Conservation (phyloP, 75 land plant species). For the Picea sitchensis region DNA sequence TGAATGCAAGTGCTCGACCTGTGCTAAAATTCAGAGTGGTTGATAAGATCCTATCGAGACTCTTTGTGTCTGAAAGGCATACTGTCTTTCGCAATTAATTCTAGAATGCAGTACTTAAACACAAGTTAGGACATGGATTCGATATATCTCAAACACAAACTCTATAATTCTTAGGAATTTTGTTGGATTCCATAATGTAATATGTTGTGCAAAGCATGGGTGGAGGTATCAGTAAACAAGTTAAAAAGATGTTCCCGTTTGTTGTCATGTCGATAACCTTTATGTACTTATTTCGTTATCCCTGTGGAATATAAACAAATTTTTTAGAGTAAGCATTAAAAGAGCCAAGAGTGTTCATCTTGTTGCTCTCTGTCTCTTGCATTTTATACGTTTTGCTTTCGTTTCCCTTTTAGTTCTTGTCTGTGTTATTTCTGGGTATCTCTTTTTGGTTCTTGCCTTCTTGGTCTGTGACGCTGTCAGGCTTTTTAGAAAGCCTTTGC, state of each 20-base stretch:
- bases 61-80: not conserved
- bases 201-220: conserved; percentile 1
- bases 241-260: not conserved
- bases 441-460: not conserved
- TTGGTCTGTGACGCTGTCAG: not conserved
- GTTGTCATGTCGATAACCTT: not conserved
- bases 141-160: not conserved
- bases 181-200: not conserved
- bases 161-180: not conserved
- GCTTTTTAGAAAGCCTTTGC: not conserved
- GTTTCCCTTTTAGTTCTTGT: not conserved
- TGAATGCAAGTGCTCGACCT: not conserved
- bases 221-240: not conserved
- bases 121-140: not conserved
- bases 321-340: not conserved
- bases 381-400: not conserved
- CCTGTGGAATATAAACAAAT: not conserved
- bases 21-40: not conserved
- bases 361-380: not conserved
- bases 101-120: not conserved
- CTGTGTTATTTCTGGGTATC: not conserved
- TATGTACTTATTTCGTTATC: not conserved
- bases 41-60: not conserved
- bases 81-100: no score
- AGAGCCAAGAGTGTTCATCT: not conserved